phyloP scores from a whole-genome alignment of 257 asterid species.

The Penstemon eatonii region DNA sequence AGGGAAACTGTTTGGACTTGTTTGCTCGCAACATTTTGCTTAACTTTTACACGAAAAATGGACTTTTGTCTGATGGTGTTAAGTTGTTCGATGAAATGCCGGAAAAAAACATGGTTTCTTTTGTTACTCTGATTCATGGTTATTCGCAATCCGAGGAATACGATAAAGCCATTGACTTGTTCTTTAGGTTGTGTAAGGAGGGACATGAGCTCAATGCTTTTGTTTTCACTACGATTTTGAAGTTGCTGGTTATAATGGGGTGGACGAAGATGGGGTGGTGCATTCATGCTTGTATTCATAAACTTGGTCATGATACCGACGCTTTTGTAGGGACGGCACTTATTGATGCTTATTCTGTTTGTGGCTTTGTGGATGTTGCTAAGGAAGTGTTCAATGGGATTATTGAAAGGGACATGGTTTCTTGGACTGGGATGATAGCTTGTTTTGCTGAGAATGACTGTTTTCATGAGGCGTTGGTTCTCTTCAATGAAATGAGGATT shows the following conservation, averaged over 20 bases:
- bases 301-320: constrained; percentile 50
- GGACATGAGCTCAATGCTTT: constrained; percentile 53
- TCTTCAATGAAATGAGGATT: constrained; percentile 62
- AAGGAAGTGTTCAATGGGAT: constrained; percentile 60
- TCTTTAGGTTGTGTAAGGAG: constrained; percentile 44
- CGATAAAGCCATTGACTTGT: constrained; percentile 36
- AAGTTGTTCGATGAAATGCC: constrained; percentile 58
- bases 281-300: constrained; percentile 46
- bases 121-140: constrained; percentile 59
- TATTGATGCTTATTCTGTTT: constrained; percentile 72
- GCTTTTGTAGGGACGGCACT: constrained; percentile 80
- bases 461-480: constrained; percentile 52
- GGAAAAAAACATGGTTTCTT: constrained; percentile 46
- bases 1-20: constrained; percentile 59
- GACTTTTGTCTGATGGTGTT: constrained; percentile 37
- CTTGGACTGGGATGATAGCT: constrained; percentile 87
- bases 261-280: constrained; percentile 35
- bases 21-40: constrained; percentile 70
- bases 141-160: constrained; percentile 33
- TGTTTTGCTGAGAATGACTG: constrained; percentile 75
- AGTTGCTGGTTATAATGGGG: constrained; percentile 47
- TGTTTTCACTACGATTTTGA: constrained; percentile 46
- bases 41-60: constrained; percentile 38
- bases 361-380: constrained; percentile 55
- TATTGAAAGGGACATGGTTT: constrained; percentile 69